phyloP scores from a whole-genome alignment of 352 stramenopile species.

The Globisporangium canariense region DNA sequence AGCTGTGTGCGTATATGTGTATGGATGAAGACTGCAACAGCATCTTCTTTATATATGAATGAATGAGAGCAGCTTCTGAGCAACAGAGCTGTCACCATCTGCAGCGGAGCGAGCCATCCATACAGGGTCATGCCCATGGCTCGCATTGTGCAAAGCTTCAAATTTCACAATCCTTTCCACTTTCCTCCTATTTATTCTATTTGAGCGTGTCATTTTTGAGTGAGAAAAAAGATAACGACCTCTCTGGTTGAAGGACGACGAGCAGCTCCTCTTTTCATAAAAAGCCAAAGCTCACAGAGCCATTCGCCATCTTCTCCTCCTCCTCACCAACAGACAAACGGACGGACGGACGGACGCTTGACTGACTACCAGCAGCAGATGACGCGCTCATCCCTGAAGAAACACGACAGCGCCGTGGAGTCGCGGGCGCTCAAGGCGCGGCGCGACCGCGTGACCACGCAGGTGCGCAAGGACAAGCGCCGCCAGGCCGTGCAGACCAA shows the following conservation, averaged over 20 bases:
- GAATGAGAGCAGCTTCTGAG: neutral
- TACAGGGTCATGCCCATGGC: too few species aligned
- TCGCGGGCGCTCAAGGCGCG: conserved; percentile 63
- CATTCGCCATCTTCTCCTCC: conserved; percentile 3
- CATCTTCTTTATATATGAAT: neutral
- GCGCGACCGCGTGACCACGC: conserved; percentile 51
- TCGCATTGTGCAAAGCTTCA: too few species aligned
- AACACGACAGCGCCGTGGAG: conserved; percentile 60
- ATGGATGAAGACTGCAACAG: neutral
- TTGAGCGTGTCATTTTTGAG: neutral
- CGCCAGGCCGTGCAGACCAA: conserved; percentile 61
- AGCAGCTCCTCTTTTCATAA: neutral
- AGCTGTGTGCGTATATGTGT: neutral
- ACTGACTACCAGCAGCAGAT: conserved; percentile 14
- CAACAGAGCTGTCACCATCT: too few species aligned
- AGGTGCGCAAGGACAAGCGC: conserved; percentile 77
- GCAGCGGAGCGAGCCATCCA: too few species aligned
- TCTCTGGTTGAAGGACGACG: neutral
- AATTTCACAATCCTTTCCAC: neutral
- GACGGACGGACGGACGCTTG: too few species aligned
- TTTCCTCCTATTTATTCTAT: neutral
- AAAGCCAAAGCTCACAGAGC: neutral
- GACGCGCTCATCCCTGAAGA: conserved; percentile 72
- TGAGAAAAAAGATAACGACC: neutral
- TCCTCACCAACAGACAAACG: neutral